Evolutionary conservation across 805 yeast species (phyloP), one percentile per base, ranked within the genome.

Genomic region (Hanseniaspora lindneri): DNA sequence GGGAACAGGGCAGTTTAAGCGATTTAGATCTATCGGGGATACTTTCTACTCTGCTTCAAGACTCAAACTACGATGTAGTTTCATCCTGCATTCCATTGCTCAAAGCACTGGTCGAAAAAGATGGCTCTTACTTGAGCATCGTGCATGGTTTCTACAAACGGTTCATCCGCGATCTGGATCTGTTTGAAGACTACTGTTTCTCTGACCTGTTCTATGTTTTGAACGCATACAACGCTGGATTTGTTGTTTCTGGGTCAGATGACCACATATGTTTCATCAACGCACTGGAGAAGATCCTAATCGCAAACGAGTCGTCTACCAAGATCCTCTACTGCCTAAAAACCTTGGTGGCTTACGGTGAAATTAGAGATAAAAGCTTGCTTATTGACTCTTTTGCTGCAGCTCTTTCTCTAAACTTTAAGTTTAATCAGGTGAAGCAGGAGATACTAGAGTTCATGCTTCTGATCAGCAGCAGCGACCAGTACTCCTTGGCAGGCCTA

Each of bases 131-230:
- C 37, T 72, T 82, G 61, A 82, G 75, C 2, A 61, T 83, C 29
- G 62, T 89, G 2, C 97, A 92, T 59, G 76, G 80, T 2, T 76
- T 78, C 55, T 83, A 72, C 59, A 72, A 83, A 27, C 70, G 77
- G 19, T 72, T 73, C 43, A 77, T 85, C 51, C 58, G 66, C 1
- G 62, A 70, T 28, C 53, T 76, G 24, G 54, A 58, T 0, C 68
- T 72, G 1, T 68, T 89, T 48, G 94, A 87, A 51, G 80, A 79
- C 47, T 84, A 87, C 82, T 65, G 85, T 8, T 87, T 83, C 57
- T 61, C 72, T 0, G 58, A 67, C 10, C 61, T 79, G 14, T 65
- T 85, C 19, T 83, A 83, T 41, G 55, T 83, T 4, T 66, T 88
- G 43, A 73, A 80, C 0, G 75, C 76, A 44, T 92, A 92, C 60